A percentile compares a stretch with the other conserved stretches of the same genome.
Conservation (phyloP, 768 basidiomycete genomes). For the Mycena sanguinolenta region DNA sequence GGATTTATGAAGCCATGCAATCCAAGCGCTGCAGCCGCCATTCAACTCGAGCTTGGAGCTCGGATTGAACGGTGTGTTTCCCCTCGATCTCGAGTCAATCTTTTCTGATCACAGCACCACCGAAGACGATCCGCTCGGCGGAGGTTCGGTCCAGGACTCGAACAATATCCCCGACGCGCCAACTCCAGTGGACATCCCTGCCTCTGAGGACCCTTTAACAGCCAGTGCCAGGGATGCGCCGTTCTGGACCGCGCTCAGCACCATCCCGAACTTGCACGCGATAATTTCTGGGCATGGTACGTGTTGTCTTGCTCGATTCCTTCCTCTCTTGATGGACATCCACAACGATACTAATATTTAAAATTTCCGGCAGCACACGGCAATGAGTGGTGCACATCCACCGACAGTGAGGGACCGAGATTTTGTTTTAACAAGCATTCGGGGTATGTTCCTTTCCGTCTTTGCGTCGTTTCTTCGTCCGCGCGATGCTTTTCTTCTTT, state of each 20-base stretch:
- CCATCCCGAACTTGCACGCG: conserved; percentile 73
- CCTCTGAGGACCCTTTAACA: no score
- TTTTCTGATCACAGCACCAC: not conserved
- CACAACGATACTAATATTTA: not conserved
- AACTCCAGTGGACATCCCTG: not conserved
- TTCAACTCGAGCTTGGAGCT: not conserved
- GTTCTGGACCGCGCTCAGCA: conserved; percentile 74
- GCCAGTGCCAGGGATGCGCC: conserved; percentile 57
- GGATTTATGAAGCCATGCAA: not conserved
- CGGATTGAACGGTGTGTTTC: conserved; percentile 2
- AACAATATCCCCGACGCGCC: not conserved
- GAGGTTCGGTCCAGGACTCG: conserved; percentile 15
- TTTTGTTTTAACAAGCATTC: conserved; percentile 88
- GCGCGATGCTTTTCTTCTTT: no score
- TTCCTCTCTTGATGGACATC: no score
- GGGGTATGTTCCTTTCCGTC: conserved; percentile 60
- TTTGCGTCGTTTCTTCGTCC: no score
- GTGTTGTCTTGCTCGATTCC: conserved; percentile 33
- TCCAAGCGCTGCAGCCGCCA: conserved; percentile 6
- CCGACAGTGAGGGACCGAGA: conserved; percentile 69
- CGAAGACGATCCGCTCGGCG: conserved; percentile 7
- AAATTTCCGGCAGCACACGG: conserved; percentile 78
- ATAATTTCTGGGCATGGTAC: conserved; percentile 81
- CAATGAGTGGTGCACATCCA: conserved; percentile 83
- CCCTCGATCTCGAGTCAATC: not conserved